A percentile compares a stretch with the other conserved stretches of the same genome.
Evolutionary conservation across 2,329 filamentous ascomycete genomes (phyloP).

Genomic region (Emericellopsis atlantica): DNA sequence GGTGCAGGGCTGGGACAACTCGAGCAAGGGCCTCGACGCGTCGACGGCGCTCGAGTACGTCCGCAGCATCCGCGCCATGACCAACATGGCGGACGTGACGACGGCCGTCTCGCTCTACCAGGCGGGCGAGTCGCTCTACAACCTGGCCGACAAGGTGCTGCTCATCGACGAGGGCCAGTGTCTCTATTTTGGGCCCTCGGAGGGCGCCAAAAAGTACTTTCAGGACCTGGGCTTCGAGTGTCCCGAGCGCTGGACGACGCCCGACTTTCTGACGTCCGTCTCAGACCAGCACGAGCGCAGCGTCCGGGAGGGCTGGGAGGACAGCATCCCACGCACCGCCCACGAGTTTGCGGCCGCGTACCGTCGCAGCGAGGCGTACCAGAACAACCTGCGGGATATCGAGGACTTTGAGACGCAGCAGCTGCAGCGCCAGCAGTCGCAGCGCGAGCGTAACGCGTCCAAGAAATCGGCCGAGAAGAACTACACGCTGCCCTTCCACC

Average conservation of each 20-base stretch:
- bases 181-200: slow-evolving; percentile 56
- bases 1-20: slow-evolving; percentile 64
- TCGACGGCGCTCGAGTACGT: slow-evolving; percentile 64
- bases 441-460: slow-evolving; percentile 46
- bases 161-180: slow-evolving; percentile 62
- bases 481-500: slow-evolving; percentile 64
- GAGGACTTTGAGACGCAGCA: slow-evolving; percentile 48
- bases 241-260: slow-evolving; percentile 57
- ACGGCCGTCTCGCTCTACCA: slow-evolving; percentile 63
- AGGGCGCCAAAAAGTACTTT: slow-evolving; percentile 56
- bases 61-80: slow-evolving; percentile 48
- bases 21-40: slow-evolving; percentile 58
- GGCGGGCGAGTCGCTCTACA: slow-evolving; percentile 51
- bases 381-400: slow-evolving; percentile 47
- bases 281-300: slow-evolving; percentile 61
- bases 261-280: slow-evolving; percentile 67
- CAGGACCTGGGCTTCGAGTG: slow-evolving; percentile 60
- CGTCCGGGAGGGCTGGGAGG: slow-evolving; percentile 53
- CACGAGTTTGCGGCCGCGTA: slow-evolving; percentile 57
- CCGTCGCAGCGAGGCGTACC: slow-evolving; percentile 47
- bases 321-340: slow-evolving; percentile 54
- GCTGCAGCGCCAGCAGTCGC: slow-evolving; percentile 30
- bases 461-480: slow-evolving; percentile 54
- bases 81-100: slow-evolving; percentile 58
- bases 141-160: slow-evolving; percentile 63